phyloP scores from a whole-genome alignment of 2,329 filamentous ascomycete species.

The Karstenula rhodostoma region DNA sequence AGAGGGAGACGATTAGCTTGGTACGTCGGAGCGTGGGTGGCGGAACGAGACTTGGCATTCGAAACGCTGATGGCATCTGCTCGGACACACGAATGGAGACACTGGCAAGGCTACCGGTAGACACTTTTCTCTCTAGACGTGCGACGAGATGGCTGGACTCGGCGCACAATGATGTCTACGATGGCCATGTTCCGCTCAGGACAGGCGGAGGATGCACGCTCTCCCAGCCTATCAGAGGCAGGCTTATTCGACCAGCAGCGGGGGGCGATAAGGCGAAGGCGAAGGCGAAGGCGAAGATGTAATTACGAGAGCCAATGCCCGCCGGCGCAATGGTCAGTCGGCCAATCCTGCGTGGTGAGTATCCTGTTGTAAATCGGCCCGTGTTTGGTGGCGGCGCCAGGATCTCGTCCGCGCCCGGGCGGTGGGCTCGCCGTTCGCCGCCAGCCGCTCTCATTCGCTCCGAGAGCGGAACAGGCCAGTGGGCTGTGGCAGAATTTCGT shows the following conservation, averaged over 20 bases:
- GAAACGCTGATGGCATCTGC: neutral
- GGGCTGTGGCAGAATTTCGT: slow-evolving; percentile 47
- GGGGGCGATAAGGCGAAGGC: slow-evolving; percentile 38
- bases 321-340: slow-evolving; percentile 22
- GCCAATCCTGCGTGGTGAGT: no score
- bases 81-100: neutral
- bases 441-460: slow-evolving; percentile 2
- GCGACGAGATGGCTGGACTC: slow-evolving; percentile 11
- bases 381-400: no score
- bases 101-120: neutral
- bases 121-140: neutral
- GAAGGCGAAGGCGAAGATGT: no score
- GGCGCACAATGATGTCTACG: slow-evolving; percentile 32
- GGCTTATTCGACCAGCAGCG: slow-evolving; percentile 32
- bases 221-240: slow-evolving; percentile 36
- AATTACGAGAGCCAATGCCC: slow-evolving; percentile 42
- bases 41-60: slow-evolving; percentile 15
- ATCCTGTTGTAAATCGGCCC: slow-evolving; percentile 33
- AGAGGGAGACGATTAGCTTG: slow-evolving; percentile 21
- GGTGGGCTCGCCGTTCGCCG: slow-evolving; percentile 33
- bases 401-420: no score
- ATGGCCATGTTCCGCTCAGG: slow-evolving; percentile 31
- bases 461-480: slow-evolving; percentile 36
- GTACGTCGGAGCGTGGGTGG: slow-evolving; percentile 22
- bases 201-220: slow-evolving; percentile 30